phyloP scores from a whole-genome alignment of 1,139 yeast genomes.

The Yamadazyma jaroonii region DNA sequence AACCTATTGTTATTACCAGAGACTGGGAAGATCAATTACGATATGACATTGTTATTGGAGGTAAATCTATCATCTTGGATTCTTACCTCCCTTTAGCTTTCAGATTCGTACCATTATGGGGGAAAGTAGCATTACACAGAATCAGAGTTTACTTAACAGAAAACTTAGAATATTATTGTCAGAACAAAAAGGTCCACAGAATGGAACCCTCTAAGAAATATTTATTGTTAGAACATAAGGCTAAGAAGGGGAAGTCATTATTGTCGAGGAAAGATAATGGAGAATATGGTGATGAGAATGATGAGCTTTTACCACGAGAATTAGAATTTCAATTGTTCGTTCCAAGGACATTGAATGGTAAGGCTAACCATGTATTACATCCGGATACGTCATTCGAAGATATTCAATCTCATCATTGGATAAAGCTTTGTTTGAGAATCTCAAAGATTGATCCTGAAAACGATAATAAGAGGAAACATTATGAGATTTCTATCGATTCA shows the following conservation, averaged over 20 bases:
- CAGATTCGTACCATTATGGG: constrained; percentile 74
- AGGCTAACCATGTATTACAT: constrained; percentile 48
- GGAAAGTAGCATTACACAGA: constrained; percentile 83
- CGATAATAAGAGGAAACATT: constrained; percentile 70
- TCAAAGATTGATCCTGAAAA: constrained; percentile 61
- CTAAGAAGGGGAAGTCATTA: constrained; percentile 49
- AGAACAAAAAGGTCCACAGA: constrained; percentile 81
- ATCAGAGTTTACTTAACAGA: constrained; percentile 84
- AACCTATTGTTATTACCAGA: constrained; percentile 85
- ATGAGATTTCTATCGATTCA: constrained; percentile 87
- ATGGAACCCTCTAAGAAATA: constrained; percentile 86
- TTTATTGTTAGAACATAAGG: constrained; percentile 75
- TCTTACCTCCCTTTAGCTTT: constrained; percentile 82
- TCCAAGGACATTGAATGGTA: constrained; percentile 58
- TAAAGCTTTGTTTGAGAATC: constrained; percentile 77
- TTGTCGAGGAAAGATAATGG: constrained; percentile 33
- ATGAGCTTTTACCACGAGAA: constrained; percentile 53
- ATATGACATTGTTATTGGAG: constrained; percentile 86
- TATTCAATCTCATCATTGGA: constrained; percentile 91
- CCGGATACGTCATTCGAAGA: constrained; percentile 79
- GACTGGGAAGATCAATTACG: constrained; percentile 93
- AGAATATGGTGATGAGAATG: constrained; percentile 23
- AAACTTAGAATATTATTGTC: constrained; percentile 85
- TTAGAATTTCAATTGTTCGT: constrained; percentile 81
- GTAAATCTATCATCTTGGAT: constrained; percentile 83